Conservation (phyloP, 2,329 filamentous ascomycete species). For the Pseudogymnoascus destructans region DNA sequence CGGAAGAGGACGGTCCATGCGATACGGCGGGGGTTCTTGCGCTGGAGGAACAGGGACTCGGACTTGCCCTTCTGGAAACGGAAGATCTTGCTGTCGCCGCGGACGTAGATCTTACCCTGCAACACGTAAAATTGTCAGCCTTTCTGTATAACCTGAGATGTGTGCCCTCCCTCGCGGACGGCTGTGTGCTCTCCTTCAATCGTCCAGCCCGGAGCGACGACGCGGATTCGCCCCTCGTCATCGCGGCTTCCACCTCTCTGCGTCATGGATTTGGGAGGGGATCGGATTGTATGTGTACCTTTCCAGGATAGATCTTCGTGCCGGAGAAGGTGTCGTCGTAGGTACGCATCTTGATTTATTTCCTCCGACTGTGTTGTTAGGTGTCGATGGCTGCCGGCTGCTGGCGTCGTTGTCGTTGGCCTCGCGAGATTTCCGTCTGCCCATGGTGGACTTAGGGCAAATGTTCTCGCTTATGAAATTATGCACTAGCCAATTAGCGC, state of each 20-base stretch:
- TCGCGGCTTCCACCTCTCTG: conserved; percentile 5
- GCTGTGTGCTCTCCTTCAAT: neutral
- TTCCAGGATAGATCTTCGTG: conserved; percentile 68
- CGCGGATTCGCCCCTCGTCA: conserved; percentile 9
- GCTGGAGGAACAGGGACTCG: conserved; percentile 99
- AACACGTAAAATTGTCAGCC: conserved; percentile 22
- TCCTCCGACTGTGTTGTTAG: conserved; percentile 8
- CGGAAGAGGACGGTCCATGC: conserved; percentile 97
- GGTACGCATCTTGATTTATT: conserved; percentile 8
- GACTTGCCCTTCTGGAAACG: conserved; percentile 99
- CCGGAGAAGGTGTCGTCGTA: conserved; percentile 70
- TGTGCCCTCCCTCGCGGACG: conserved; percentile 4
- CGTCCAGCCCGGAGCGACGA: neutral
- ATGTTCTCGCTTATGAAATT: conserved; percentile 9
- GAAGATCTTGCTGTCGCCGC: conserved; percentile 99
- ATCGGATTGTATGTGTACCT: conserved; percentile 41
- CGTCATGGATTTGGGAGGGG: conserved; percentile 13
- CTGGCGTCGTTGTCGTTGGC: conserved; percentile 8
- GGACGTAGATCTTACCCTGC: conserved; percentile 98
- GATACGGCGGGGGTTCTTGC: conserved; percentile 99
- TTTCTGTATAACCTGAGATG: conserved; percentile 7
- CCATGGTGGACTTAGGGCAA: conserved; percentile 8
- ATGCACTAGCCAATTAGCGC: conserved; percentile 8
- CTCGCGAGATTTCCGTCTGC: conserved; percentile 8
- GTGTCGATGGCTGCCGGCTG: conserved; percentile 8